Evolutionary conservation across 163 green algal species (phyloP).

Genomic region (Coccomyxa subellipsoidea): DNA sequence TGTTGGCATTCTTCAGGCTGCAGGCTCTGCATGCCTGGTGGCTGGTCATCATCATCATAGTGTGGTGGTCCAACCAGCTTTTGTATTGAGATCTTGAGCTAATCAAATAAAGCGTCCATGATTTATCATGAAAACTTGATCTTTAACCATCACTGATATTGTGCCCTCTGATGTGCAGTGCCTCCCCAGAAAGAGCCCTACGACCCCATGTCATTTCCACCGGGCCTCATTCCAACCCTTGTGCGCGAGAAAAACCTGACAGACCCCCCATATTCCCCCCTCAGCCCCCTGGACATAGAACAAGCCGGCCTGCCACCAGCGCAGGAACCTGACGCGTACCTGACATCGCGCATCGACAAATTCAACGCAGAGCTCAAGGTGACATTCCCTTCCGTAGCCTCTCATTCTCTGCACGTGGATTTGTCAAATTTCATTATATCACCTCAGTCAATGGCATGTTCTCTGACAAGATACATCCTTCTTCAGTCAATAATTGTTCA

Average conservation of each 20-base stretch:
- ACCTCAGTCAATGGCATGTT: background rate
- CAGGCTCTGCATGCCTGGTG: background rate
- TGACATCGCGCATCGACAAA: conserved; percentile 67
- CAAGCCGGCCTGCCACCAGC: conserved; percentile 45
- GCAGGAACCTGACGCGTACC: conserved; percentile 61
- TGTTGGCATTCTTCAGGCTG: background rate
- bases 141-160: too few relatives aligned
- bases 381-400: background rate
- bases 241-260: conserved; percentile 47
- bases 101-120: too few relatives aligned
- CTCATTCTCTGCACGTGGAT: background rate
- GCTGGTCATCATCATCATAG: background rate
- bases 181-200: background rate
- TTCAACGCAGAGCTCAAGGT: conserved; percentile 66
- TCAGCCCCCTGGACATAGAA: conserved; percentile 64
- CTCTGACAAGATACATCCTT: background rate
- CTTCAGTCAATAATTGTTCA: background rate
- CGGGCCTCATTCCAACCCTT: conserved; percentile 48
- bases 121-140: too few relatives aligned
- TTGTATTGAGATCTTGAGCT: too few relatives aligned
- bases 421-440: background rate
- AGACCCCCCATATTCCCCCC: conserved; percentile 62
- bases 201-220: conserved; percentile 50
- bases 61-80: background rate
- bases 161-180: background rate